These are phyloP conservation scores for Rhizophagus clarus DNA, from an alignment of 192 early-diverging fungal genomes.

Conservation along the genomic window DNA sequence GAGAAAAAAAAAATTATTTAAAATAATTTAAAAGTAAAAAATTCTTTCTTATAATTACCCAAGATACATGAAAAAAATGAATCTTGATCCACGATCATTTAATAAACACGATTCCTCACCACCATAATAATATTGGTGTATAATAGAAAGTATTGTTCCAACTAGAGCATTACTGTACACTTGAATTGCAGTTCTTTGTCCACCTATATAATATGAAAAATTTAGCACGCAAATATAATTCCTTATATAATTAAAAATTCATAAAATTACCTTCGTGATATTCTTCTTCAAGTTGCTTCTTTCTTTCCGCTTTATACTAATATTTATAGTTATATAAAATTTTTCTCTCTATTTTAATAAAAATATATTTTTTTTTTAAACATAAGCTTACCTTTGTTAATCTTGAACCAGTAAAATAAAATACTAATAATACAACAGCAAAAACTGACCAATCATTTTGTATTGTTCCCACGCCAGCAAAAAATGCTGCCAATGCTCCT, in stretches of 20 bases:
- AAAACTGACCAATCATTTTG: constrained; percentile 65
- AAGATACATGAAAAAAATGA: constrained; percentile 51
- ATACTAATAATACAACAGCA: constrained; percentile 66
- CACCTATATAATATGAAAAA: constrained; percentile 44
- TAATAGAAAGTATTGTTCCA: constrained; percentile 43
- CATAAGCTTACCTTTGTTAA: constrained; percentile 54
- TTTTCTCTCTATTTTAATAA: not conserved
- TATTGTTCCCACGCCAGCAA: constrained; percentile 77
- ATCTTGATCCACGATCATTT: constrained; percentile 37
- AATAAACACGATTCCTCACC: constrained; percentile 37
- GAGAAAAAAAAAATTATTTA: not conserved
- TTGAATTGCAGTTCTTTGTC: constrained; percentile 51
- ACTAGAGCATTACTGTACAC: constrained; percentile 54
- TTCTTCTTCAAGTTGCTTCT: constrained; percentile 42
- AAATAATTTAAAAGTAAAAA: not conserved
- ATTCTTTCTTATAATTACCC: constrained; percentile 35
- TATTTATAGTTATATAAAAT: not conserved
- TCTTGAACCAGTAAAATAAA: constrained; percentile 69
- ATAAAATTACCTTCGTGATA: constrained; percentile 35
- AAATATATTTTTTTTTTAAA: not conserved
- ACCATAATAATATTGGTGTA: constrained; percentile 48
- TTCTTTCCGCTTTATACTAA: constrained; percentile 47
- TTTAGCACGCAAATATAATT: not conserved
- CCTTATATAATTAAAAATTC: not conserved
- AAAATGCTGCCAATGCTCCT: constrained; percentile 72